Percentiles rank a stretch among this genome's conserved stretches.
These are phyloP conservation scores for Globisporangium lucens DNA, from an alignment of 352 stramenopile genomes.

Conservation along the genomic window DNA sequence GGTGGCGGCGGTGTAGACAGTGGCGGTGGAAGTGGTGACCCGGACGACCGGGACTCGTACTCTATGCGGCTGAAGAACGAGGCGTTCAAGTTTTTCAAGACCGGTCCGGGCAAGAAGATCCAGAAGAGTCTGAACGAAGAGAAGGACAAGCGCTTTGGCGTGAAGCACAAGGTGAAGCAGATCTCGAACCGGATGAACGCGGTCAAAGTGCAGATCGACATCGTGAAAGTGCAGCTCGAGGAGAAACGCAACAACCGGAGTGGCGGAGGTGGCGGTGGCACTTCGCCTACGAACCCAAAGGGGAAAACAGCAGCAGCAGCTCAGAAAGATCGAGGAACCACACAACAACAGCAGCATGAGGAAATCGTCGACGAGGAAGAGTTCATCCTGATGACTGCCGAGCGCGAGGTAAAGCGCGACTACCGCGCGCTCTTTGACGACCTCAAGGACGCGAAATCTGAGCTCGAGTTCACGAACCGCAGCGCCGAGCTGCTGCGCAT, in stretches of 20 bases:
- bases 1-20: not conserved
- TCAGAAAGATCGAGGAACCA: not conserved
- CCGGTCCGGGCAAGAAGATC: conserved; percentile 54
- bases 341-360: conserved; percentile 36
- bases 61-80: conserved; percentile 52
- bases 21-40: conserved; percentile 8
- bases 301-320: not conserved
- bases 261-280: not conserved
- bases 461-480: conserved; percentile 61
- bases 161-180: conserved; percentile 71
- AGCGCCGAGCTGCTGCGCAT: conserved; percentile 77
- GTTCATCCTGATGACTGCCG: conserved; percentile 82
- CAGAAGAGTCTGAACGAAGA: conserved; percentile 56
- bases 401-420: conserved; percentile 84
- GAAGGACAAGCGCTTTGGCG: conserved; percentile 74
- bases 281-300: conserved; percentile 10
- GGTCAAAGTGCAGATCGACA: conserved; percentile 77
- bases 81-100: conserved; percentile 69
- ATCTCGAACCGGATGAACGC: conserved; percentile 72
- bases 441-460: conserved; percentile 72
- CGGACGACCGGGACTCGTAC: conserved; percentile 14
- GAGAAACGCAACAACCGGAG: conserved; percentile 51
- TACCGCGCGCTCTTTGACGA: conserved; percentile 83
- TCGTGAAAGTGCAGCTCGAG: conserved; percentile 49
- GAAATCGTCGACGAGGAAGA: conserved; percentile 92